Conservation (phyloP, 495 filamentous ascomycete genomes). For the Aspergillus avenaceus region DNA sequence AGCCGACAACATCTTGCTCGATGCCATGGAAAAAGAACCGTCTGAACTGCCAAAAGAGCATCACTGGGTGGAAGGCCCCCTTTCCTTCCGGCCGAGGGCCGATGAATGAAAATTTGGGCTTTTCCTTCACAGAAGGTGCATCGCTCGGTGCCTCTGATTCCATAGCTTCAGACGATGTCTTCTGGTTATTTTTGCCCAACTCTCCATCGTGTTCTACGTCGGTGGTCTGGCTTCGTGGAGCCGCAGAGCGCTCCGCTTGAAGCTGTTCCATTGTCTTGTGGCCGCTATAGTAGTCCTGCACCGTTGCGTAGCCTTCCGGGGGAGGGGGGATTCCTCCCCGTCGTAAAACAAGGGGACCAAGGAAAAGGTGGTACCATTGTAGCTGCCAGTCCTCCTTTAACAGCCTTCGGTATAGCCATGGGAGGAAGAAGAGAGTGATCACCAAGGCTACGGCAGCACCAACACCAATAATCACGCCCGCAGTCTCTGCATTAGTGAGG, state of each 20-base stretch:
- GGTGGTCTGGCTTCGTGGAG: background rate
- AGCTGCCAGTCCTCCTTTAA: conserved; percentile 15
- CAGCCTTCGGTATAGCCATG: conserved; percentile 14
- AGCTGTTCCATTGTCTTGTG: conserved; percentile 17
- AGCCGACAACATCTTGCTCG: conserved; percentile 12
- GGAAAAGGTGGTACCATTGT: conserved; percentile 6
- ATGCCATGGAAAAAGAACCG: conserved; percentile 12
- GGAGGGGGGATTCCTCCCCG: conserved; percentile 12
- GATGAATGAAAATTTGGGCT: conserved; percentile 2
- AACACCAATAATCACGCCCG: conserved; percentile 9
- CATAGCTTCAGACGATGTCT: background rate
- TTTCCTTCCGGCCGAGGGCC: conserved; percentile 14
- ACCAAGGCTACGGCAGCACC: conserved; percentile 8
- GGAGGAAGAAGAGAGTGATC: conserved; percentile 8
- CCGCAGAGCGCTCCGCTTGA: conserved; percentile 5
- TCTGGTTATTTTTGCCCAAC: background rate
- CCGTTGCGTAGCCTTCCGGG: conserved; percentile 1
- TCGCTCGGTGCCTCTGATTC: background rate
- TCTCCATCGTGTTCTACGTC: conserved; percentile 8
- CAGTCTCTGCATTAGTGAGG: conserved; percentile 6
- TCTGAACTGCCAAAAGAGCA: conserved; percentile 14
- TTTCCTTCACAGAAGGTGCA: background rate
- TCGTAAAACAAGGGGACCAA: conserved; percentile 13
- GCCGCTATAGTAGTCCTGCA: conserved; percentile 17
- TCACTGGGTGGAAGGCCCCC: conserved; percentile 1